Evolutionary conservation across 305 asterid genomes (phyloP), one percentile per base, ranked within the genome.

Genomic region (Rubia balearica): DNA sequence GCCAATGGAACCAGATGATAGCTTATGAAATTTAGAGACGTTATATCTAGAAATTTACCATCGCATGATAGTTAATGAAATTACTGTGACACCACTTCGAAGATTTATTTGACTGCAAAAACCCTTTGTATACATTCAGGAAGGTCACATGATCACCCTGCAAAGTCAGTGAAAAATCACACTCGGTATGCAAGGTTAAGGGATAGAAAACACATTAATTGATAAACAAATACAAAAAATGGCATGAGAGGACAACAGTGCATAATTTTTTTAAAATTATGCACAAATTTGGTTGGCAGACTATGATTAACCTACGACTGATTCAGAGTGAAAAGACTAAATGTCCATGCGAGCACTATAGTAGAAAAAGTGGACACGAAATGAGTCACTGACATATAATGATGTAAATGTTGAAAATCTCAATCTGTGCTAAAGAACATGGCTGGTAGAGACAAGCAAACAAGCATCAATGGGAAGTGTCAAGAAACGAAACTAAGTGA

Each of bases 101-200:
- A 74, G 99, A 91, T 91, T 81, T 91, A 63, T 89, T 84, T 43
- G 97, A 91, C 78, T 77, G 83, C 14, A 83, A 71, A 85, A 87
- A 94, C 72, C 97, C 99, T 85, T 85, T 94, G 79, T 89, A 88
- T 70, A 94, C 90, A 56, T 94, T 94, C 76, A 94, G 82, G 85
- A 89, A 94, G 68, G 98, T 86, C 46, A 91, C 85, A 74, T 89
- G 98, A 72, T 94, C 98, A 71, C 98, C 98, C 98, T 93, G 87
- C 84, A 85, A 36, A 16, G 43, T 51, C 8, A 61, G 69, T 46
- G 55, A 62, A 27, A 13, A 27, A 30, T 53, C 6, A 67, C 5
- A 11, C 19, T 66, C 59, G 5, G 22, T 9, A 27, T 66, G 55
- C 70, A 12, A 67, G 7, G 41, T 57, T 40, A 22, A 41, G n/a